Base-by-base conservation (phyloP, 345 rosid species). In the Firmiana major region DNA sequence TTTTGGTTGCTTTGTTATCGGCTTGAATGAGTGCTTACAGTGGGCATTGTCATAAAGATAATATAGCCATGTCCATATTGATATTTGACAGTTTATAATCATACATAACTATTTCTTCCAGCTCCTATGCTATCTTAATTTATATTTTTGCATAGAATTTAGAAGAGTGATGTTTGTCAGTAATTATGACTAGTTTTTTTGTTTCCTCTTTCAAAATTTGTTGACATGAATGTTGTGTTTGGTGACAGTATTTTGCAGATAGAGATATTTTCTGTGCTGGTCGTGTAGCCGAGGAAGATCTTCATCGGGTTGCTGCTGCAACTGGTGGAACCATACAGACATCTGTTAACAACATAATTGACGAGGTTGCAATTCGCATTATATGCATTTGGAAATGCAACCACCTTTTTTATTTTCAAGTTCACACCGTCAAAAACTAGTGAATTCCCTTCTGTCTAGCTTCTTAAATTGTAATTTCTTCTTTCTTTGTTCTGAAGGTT, bases 191-290 rank as follows among this genome's bases (percentile, higher is more conserved):
- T 69, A 45, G 22, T 3, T 46, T 22, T 22, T 22, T 46, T 7
- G 8, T 54, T 17, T 54, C 38, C 11, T 48, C 45, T 71, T 24
- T 53, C 6, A 31, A 38, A 3, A 36, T 21, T 36, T 34, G 34
- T 45, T 38, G 9, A 43, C 36, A 57, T 38, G 49, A 22, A 12
- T 49, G 12, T 21, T 51, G 1, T 82, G 66, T 71, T 83, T 73
- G 74, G 79, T 26, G 24, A 79, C 93, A 97, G 99, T 97, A 97
- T 83, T 97, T 97, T 81, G 99, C 99, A 13, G 99, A 97, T 84
- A 88, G 98, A 63, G 98, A 97, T 88, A 90, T 97, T 73, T 97
- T 97, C 88, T 97, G 99, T 73, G 99, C 99, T 84, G 99, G 98
- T 73, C 99, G 99, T 77, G 98, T 97, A 74, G 80, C 94, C 71